These are phyloP conservation scores for Rhizopus sp. DNA, from an alignment of 371 early-diverging fungal genomes.

Conservation along the genomic window DNA sequence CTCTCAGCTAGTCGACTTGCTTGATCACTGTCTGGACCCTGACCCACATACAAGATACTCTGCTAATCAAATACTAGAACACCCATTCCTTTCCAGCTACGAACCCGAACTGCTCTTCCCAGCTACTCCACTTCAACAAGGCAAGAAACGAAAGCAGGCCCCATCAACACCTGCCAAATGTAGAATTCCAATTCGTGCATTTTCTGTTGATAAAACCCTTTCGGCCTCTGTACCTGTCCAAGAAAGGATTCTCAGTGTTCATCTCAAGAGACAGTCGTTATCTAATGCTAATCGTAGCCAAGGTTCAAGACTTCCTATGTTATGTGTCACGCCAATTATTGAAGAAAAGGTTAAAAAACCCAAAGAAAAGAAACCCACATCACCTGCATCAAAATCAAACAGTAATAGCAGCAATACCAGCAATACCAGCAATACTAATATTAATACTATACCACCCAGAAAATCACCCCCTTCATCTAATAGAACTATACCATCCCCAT, in stretches of 20 bases:
- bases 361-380: background rate
- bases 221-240: conserved; percentile 30
- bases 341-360: background rate
- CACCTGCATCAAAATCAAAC: background rate
- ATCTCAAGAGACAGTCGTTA: conserved; percentile 40
- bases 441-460: background rate
- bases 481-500: background rate
- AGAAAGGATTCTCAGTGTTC: conserved; percentile 38
- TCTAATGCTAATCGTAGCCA: conserved; percentile 39
- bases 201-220: conserved; percentile 28
- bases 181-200: conserved; percentile 41
- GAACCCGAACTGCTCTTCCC: conserved; percentile 44
- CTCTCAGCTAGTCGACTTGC: conserved; percentile 33
- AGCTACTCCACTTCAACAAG: conserved; percentile 20
- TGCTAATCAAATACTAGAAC: conserved; percentile 39
- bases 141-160: conserved; percentile 26
- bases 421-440: too few relatives aligned
- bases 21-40: conserved; percentile 44
- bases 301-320: conserved; percentile 47
- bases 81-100: conserved; percentile 43
- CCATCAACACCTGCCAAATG: conserved; percentile 23
- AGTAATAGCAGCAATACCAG: background rate
- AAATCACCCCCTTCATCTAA: too few relatives aligned
- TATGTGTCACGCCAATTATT: conserved; percentile 26
- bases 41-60: conserved; percentile 40